Conservation (phyloP, 2,329 filamentous ascomycete genomes). For the Venturiaceae sp. region DNA sequence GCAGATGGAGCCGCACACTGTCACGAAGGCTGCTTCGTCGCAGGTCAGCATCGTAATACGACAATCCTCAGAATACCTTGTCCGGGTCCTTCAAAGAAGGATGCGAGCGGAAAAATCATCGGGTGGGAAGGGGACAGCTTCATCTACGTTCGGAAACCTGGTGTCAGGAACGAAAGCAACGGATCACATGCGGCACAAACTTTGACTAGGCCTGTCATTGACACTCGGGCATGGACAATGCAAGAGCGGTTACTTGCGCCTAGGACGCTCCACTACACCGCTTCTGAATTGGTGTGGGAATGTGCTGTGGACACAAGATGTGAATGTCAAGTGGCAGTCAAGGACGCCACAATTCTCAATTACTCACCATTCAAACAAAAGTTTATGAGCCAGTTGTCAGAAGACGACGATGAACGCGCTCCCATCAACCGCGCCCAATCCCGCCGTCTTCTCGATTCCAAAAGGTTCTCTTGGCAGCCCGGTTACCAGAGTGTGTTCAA, state of each 20-base stretch:
- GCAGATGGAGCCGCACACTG: constrained; percentile 14
- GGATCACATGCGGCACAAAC: neutral
- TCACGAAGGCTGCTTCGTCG: neutral
- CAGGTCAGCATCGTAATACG: neutral
- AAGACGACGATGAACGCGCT: too few relatives aligned
- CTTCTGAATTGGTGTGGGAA: neutral
- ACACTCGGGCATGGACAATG: constrained; percentile 3
- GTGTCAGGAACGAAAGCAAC: too few relatives aligned
- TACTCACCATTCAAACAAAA: neutral
- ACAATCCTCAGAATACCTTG: too few relatives aligned
- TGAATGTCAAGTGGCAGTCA: too few relatives aligned
- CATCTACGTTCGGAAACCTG: too few relatives aligned
- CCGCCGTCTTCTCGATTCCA: too few relatives aligned
- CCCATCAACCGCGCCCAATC: too few relatives aligned
- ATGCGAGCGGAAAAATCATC: too few relatives aligned
- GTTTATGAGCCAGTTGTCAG: neutral
- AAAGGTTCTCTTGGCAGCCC: too few relatives aligned
- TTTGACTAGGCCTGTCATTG: neutral
- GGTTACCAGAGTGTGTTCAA: too few relatives aligned
- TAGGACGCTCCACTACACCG: neutral
- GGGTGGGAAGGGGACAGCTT: too few relatives aligned
- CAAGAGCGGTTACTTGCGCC: constrained; percentile 4
- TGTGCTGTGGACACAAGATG: neutral
- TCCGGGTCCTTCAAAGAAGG: neutral
- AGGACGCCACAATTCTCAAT: neutral